These are phyloP conservation scores for Beauveria rudraprayagi DNA, from an alignment of 2,329 filamentous ascomycete genomes.

Conservation along the genomic window DNA sequence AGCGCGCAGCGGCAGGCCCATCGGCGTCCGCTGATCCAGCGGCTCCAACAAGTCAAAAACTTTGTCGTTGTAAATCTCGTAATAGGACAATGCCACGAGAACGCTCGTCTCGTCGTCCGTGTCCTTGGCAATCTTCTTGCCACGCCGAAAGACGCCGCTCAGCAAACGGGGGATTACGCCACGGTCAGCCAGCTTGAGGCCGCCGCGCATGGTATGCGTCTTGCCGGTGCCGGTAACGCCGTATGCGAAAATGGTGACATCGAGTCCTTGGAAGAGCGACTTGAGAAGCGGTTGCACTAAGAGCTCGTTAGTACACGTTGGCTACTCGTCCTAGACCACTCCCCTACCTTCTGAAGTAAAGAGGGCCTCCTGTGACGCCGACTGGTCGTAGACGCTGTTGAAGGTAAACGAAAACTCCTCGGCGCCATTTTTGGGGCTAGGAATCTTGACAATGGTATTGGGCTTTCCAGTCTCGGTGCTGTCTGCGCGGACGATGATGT, in stretches of 20 bases:
- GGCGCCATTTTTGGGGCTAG: conserved; percentile 83
- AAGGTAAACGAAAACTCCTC: conserved; percentile 94
- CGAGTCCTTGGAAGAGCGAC: conserved; percentile 81
- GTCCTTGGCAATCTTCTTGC: conserved; percentile 80
- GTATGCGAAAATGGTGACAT: conserved; percentile 87
- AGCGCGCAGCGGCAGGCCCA: conserved; percentile 72
- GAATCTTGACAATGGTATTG: conserved; percentile 71
- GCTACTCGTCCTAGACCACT: neutral
- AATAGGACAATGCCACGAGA: conserved; percentile 75
- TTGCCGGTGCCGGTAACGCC: conserved; percentile 91
- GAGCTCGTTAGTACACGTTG: neutral
- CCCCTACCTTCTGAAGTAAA: conserved; percentile 79
- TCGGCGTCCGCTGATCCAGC: conserved; percentile 74
- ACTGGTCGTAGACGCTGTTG: conserved; percentile 81
- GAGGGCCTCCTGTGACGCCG: conserved; percentile 73
- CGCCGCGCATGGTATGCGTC: conserved; percentile 92
- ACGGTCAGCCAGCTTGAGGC: conserved; percentile 74
- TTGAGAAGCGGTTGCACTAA: conserved; percentile 83
- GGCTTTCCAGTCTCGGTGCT: conserved; percentile 53
- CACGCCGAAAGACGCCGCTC: conserved; percentile 75
- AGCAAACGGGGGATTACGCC: conserved; percentile 82
- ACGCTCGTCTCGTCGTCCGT: conserved; percentile 61
- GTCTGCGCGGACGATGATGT: conserved; percentile 71
- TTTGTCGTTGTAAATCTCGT: conserved; percentile 96
- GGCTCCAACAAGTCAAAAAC: conserved; percentile 86